phyloP scores from a whole-genome alignment of 768 basidiomycete species.

The Pulveroboletus sp. region DNA sequence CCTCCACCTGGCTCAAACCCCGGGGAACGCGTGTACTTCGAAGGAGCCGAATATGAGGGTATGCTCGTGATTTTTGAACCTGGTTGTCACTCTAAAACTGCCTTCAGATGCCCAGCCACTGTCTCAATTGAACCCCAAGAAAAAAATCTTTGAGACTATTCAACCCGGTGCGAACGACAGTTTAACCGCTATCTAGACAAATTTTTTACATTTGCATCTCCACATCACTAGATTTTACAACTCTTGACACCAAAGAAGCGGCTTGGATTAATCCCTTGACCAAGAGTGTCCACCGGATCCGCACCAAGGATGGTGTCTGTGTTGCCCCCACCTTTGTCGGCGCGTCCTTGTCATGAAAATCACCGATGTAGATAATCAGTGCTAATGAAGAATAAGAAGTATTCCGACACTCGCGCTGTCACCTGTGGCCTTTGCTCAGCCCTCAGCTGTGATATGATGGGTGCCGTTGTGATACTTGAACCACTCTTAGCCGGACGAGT shows the following conservation, averaged over 20 bases:
- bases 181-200: neutral
- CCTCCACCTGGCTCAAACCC: constrained; percentile 84
- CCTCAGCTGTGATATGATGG: too few species aligned
- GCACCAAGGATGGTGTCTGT: constrained; percentile 82
- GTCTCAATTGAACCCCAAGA: constrained; percentile 92
- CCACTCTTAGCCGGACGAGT: too few species aligned
- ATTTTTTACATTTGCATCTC: constrained; percentile 1
- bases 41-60: constrained; percentile 85
- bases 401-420: too few species aligned
- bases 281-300: constrained; percentile 74
- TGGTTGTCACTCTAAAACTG: neutral
- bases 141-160: constrained; percentile 97
- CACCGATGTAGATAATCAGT: constrained; percentile 5
- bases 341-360: constrained; percentile 79
- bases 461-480: too few species aligned
- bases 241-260: constrained; percentile 71
- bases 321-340: constrained; percentile 77
- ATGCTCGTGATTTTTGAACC: constrained; percentile 17
- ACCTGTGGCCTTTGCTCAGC: too few species aligned
- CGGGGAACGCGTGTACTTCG: constrained; percentile 93
- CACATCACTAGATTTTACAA: constrained; percentile 64
- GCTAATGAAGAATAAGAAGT: neutral
- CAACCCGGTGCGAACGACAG: constrained; percentile 62
- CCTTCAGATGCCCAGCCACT: constrained; percentile 57
- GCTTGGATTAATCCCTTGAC: constrained; percentile 89